Evolutionary conservation across 2,329 filamentous ascomycete species (phyloP).

Genomic region (Coniella vitis): DNA sequence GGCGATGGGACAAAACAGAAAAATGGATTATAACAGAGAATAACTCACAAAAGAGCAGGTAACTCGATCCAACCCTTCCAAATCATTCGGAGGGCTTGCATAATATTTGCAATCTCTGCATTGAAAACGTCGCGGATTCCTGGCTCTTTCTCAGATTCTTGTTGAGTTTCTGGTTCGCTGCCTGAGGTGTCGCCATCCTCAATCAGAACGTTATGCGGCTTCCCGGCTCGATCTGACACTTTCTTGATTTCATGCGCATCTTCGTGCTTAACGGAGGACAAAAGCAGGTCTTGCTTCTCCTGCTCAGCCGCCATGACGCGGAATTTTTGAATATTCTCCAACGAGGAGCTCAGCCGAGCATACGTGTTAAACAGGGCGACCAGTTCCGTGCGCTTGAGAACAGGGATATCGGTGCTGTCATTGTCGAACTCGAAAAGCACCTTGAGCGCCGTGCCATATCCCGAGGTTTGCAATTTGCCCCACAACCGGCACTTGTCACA

Average conservation of each 20-base stretch:
- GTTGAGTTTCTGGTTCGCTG: conserved; percentile 33
- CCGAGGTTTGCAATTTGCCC: conserved; percentile 93
- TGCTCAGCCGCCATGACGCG: conserved; percentile 42
- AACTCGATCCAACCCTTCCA: conserved; percentile 62
- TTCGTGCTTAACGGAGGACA: conserved; percentile 15
- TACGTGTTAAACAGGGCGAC: conserved; percentile 94
- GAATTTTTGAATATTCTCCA: conserved; percentile 71
- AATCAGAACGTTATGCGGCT: conserved; percentile 35
- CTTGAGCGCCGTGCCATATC: conserved; percentile 91
- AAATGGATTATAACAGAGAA: not conserved
- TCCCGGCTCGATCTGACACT: conserved; percentile 34
- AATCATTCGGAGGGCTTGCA: conserved; percentile 58
- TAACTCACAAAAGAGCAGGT: conserved; percentile 63
- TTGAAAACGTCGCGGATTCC: conserved; percentile 51
- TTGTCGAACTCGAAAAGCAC: conserved; percentile 90
- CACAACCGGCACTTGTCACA: conserved; percentile 98
- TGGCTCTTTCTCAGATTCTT: conserved; percentile 31
- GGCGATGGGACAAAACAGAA: not conserved
- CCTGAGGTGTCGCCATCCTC: conserved; percentile 23
- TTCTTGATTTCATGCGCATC: conserved; percentile 17
- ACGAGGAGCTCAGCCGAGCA: conserved; percentile 73
- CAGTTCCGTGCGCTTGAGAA: conserved; percentile 80
- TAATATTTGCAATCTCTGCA: conserved; percentile 58
- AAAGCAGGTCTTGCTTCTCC: conserved; percentile 22
- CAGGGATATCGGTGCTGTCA: conserved; percentile 54